Evolutionary conservation across 805 yeast species (phyloP), one percentile per base, ranked within the genome.

Genomic region (Metschnikowia corniflorae): DNA sequence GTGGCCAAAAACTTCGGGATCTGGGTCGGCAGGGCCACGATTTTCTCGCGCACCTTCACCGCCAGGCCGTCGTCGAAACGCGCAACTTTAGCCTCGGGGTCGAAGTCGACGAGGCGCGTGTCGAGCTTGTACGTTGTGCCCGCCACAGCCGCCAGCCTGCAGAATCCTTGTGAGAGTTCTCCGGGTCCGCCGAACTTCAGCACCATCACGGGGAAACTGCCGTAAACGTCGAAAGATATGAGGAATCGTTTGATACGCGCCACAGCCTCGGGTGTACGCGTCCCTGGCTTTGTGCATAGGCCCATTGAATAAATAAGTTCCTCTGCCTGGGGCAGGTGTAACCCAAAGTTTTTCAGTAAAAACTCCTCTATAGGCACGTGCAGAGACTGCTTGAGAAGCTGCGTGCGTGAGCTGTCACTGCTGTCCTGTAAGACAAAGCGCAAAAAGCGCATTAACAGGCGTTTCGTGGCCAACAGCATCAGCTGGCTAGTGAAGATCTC

Each of bases 81-180:
- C 6, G 95, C 96, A 16, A 78, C 66, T 52, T 84, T 81, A 20
- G 77, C 65, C 18, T 58, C 63, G 23, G 82, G 77, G 57, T 91
- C 91, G 61, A 68, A 87, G 24, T 77, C 75, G 5, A 64, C 64
- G 35, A 91, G 61, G 26, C 71, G 65, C 12, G 93, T 82, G 54
- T 82, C 79, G 38, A 91, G 70, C 59, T 88, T 87, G 64, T 93
- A 91, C 22, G 94, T 86, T 37, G 97, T 83, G 37, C 97, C 97
- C 14, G 93, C 97, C 44, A 91, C 97, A 10, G 98, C 98, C 3
- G 97, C 97, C 40, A 95, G 84, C 51, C 98, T 75, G 64, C 97
- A 91, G 61, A 93, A 91, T 2, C 97, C 98, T 65, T 91, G 98
- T 12, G 95, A 81, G 18, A 91, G 68, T 62, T 91, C 98, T 35